Evolutionary conservation across 257 asterid species (phyloP), one percentile per base, ranked within the genome.

Genomic region (Coffea canephora): DNA sequence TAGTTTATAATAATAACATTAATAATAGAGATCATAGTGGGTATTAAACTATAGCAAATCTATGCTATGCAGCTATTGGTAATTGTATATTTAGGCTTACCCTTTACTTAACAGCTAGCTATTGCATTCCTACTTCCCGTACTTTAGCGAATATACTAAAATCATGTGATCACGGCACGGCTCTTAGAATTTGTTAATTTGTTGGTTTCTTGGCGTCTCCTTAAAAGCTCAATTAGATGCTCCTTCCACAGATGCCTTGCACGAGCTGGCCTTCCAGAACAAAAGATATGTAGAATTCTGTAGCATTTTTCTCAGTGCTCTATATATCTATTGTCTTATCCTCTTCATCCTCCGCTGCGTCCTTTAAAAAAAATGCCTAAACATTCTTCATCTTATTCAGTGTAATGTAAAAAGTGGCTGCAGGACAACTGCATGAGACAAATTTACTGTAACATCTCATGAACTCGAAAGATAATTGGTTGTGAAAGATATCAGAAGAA

Each of bases 141-240:
- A 55, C 54, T 36, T 54, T 46, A 55, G 31, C 19, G 69, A 34
- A 39, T 74, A 31, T 19, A 69, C 78, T 43, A 50, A 57, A 69
- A 78, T 62, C 74, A 16, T 82, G 62, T 64, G 25, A 52, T 48
- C 74, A 82, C 62, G 46, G 9, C 59, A 13, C 16, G n/a, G 4
- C 23, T 54, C 41, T 21, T 39, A 39, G 41, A 62, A 62, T 62
- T 62, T 62, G 39, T n/a, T 62, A 25, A 62, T 62, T 83, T 82
- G 88, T 83, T 80, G 76, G 76, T 83, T 80, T 82, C 75, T 80
- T 27, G 31, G 57, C 75, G 75, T 82, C 79, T 67, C 34, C 78
- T 54, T 68, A 69, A 21, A 6, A 77, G 49, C 46, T 18, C 25
- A 64, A 5, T 66, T 27, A 12, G 82, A 79, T 79, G 69, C 82